phyloP scores from a whole-genome alignment of 176 grass and related monocot species.

The Themeda triandra region DNA sequence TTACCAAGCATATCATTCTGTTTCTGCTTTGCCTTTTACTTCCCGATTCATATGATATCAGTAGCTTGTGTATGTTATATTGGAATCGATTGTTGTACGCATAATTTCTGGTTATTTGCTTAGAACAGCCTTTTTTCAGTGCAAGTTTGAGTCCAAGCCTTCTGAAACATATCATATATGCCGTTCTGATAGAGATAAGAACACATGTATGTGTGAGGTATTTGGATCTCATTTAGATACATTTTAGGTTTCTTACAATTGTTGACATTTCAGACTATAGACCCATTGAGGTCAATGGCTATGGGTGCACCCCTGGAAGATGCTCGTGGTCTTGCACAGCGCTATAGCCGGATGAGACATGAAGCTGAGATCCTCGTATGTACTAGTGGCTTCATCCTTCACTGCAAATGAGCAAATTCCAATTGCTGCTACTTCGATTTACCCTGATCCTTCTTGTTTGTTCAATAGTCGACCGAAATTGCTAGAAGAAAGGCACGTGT shows the following conservation, averaged over 20 bases:
- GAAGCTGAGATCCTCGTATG: constrained; percentile 85
- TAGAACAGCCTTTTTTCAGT: background rate
- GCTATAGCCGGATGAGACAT: constrained; percentile 98
- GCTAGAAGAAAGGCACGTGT: constrained; percentile 80
- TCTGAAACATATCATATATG: constrained; percentile 5
- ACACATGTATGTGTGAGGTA: background rate
- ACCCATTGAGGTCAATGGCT: constrained; percentile 84
- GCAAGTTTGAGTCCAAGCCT: background rate
- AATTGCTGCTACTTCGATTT: constrained; percentile 11
- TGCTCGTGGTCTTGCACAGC: constrained; percentile 85
- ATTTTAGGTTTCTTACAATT: constrained; percentile 7
- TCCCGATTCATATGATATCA: background rate
- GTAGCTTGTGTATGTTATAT: background rate
- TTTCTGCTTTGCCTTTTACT: constrained; percentile 1
- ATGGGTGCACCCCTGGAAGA: constrained; percentile 78
- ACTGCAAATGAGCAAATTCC: background rate
- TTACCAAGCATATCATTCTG: background rate
- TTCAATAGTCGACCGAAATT: constrained; percentile 84
- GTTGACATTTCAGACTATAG: constrained; percentile 66
- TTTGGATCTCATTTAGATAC: constrained; percentile 10
- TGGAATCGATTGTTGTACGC: background rate
- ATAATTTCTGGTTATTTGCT: background rate
- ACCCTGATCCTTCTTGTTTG: constrained; percentile 24
- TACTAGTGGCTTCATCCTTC: background rate
- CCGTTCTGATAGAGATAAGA: background rate